Percentiles rank a stretch among this genome's conserved stretches.
phyloP scores from a whole-genome alignment of 2,329 filamentous ascomycete genomes.

The Scedosporium apiospermum region DNA sequence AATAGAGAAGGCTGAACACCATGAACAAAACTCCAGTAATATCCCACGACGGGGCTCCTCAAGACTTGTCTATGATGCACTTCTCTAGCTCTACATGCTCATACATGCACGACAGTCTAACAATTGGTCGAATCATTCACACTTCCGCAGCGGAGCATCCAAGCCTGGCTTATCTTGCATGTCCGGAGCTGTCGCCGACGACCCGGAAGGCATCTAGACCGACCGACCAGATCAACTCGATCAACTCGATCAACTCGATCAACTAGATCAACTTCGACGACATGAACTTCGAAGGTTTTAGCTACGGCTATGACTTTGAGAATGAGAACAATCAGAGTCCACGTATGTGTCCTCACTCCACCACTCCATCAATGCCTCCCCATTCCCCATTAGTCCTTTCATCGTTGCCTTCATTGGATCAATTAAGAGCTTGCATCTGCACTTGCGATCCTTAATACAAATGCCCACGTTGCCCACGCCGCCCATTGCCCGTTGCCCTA shows the following conservation, averaged over 20 bases:
- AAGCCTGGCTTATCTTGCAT: not conserved
- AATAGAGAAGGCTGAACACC: not conserved
- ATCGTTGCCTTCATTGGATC: not conserved
- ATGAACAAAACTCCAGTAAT: slow-evolving; percentile 5
- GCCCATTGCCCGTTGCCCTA: not conserved
- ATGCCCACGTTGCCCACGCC: not conserved
- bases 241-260: not conserved
- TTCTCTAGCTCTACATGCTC: not conserved
- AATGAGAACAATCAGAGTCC: not conserved
- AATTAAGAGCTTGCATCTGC: too few relatives aligned
- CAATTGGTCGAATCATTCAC: slow-evolving; percentile 2
- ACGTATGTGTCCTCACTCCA: slow-evolving; percentile 2
- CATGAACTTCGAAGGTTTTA: slow-evolving; percentile 7
- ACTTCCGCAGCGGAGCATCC: not conserved
- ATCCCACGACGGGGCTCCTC: not conserved
- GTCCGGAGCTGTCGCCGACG: not conserved
- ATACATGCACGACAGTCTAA: not conserved
- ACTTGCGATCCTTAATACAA: too few relatives aligned
- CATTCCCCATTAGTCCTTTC: not conserved
- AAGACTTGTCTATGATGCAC: slow-evolving; percentile 3
- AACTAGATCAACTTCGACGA: not conserved
- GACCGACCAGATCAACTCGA: not conserved
- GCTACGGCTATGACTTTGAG: slow-evolving; percentile 5
- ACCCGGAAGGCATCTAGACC: not conserved
- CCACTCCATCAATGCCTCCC: not conserved